phyloP scores from a whole-genome alignment of 83 land plant species.

The Thuja plicata region DNA sequence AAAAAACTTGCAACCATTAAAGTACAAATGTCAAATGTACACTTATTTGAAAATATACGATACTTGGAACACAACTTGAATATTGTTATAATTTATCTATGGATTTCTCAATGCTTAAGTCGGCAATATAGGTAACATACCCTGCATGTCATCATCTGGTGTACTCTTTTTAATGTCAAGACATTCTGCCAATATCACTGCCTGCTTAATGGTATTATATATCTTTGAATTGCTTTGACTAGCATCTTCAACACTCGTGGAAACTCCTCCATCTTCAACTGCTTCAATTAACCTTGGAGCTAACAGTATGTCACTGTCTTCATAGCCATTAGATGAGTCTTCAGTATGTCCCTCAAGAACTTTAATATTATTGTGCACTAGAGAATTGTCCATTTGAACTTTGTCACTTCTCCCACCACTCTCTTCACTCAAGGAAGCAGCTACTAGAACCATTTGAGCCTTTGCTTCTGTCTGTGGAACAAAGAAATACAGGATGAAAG shows the following conservation, averaged over 20 bases:
- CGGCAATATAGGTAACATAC: slow-evolving; percentile 20
- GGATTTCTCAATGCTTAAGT: background rate
- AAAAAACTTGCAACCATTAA: background rate
- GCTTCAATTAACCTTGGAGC: slow-evolving; percentile 60
- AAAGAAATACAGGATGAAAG: background rate
- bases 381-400: slow-evolving; percentile 2
- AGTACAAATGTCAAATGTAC: background rate
- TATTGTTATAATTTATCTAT: background rate
- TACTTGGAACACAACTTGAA: too few relatives aligned
- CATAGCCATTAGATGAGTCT: slow-evolving; percentile 7
- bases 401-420: background rate
- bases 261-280: slow-evolving; percentile 21
- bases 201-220: slow-evolving; percentile 44
- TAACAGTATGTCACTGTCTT: slow-evolving; percentile 64
- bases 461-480: slow-evolving; percentile 70
- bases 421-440: slow-evolving; percentile 28
- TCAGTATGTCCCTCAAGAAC: slow-evolving; percentile 9
- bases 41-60: background rate
- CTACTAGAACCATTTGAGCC: slow-evolving; percentile 84
- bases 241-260: slow-evolving; percentile 2
- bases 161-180: slow-evolving; percentile 42
- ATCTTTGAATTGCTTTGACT: slow-evolving; percentile 10
- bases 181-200: slow-evolving; percentile 60
- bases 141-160: slow-evolving; percentile 66
- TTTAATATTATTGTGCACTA: background rate